phyloP scores from a whole-genome alignment of 441 rosid species.

The Euphorbia celastroides region DNA sequence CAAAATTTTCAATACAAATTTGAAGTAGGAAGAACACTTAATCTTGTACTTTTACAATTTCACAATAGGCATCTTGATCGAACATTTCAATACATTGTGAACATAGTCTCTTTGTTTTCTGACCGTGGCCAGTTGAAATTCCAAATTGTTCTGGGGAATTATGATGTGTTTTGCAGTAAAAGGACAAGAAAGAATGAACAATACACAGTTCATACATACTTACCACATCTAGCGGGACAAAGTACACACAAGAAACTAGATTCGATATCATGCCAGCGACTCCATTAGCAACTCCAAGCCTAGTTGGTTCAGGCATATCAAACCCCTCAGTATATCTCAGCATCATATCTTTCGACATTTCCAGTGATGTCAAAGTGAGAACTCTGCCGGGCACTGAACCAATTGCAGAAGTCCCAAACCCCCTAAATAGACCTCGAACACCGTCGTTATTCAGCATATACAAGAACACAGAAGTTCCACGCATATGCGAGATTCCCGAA shows the following conservation, averaged over 20 bases:
- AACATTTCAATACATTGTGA: too few relatives aligned
- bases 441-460: conserved; percentile 41
- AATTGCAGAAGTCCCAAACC: conserved; percentile 51
- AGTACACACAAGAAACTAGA: conserved; percentile 49
- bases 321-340: conserved; percentile 33
- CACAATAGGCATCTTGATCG: too few relatives aligned
- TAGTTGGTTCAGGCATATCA: conserved; percentile 46
- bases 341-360: conserved; percentile 49
- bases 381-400: conserved; percentile 60
- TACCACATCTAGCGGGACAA: conserved; percentile 67
- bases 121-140: too few relatives aligned
- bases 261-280: conserved; percentile 61
- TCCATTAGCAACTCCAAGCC: conserved; percentile 52
- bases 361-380: conserved; percentile 53
- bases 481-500: conserved; percentile 35
- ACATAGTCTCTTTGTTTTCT: too few relatives aligned
- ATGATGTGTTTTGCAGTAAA: too few relatives aligned
- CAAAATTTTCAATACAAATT: too few relatives aligned
- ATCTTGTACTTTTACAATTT: too few relatives aligned
- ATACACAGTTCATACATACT: conserved; percentile 9
- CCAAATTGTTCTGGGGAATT: too few relatives aligned
- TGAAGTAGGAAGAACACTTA: too few relatives aligned
- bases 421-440: conserved; percentile 44
- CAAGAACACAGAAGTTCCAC: conserved; percentile 31
- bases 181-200: neutral